A percentile compares a stretch with the other conserved stretches of the same genome.
Conservation (phyloP, 2,329 filamentous ascomycete species). For the Botrytis aclada region DNA sequence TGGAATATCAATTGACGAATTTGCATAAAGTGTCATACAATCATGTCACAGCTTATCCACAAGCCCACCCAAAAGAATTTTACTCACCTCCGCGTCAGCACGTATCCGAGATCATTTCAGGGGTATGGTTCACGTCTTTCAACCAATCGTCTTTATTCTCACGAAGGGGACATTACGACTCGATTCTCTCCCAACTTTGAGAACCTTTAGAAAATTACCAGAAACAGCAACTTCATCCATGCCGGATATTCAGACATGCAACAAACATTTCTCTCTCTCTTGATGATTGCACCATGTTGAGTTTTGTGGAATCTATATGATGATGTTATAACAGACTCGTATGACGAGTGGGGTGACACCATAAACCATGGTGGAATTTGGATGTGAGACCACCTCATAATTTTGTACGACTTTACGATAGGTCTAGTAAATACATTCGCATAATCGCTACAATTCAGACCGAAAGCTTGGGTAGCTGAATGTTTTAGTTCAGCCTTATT, state of each 20-base stretch:
- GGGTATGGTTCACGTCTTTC: neutral
- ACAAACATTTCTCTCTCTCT: neutral
- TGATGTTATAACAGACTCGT: conserved; percentile 2
- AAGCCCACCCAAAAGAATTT: neutral
- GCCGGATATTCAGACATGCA: neutral
- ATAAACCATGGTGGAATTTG: neutral
- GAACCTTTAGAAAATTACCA: neutral
- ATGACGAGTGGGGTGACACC: neutral
- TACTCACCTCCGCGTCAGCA: neutral
- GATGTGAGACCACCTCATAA: neutral
- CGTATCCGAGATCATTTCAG: conserved; percentile 9
- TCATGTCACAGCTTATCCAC: neutral
- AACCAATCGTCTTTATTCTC: neutral
- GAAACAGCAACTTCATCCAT: conserved; percentile 4
- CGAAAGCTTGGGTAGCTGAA: neutral
- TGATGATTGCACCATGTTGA: neutral
- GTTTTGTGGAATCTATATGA: neutral
- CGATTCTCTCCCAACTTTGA: neutral
- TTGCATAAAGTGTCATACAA: neutral
- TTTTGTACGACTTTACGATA: neutral
- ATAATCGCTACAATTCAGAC: neutral
- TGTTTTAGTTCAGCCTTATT: neutral
- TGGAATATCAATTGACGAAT: neutral
- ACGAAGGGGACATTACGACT: neutral
- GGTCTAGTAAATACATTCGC: neutral